phyloP scores from a whole-genome alignment of 441 rosid species.

The Adansonia grandidieri region DNA sequence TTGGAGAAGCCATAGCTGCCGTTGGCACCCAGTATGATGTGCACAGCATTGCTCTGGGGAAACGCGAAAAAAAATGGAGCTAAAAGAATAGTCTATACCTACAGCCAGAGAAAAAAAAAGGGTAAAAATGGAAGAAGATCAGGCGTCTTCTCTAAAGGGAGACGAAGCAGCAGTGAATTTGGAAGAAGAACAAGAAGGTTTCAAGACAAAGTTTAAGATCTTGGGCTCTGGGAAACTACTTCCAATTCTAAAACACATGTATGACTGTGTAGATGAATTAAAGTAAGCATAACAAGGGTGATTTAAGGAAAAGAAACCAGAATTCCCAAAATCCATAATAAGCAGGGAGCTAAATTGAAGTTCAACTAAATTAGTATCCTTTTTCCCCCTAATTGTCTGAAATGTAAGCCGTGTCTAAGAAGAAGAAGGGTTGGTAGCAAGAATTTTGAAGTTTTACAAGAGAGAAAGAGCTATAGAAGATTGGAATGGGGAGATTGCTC shows the following conservation, averaged over 20 bases:
- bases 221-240: conserved; percentile 52
- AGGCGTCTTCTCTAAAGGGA: conserved; percentile 25
- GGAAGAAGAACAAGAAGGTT: conserved; percentile 26
- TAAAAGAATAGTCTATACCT: not conserved
- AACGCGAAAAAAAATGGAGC: conserved; percentile 11
- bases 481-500: not conserved
- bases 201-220: conserved; percentile 32
- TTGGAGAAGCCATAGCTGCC: conserved; percentile 38
- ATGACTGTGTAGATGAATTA: conserved; percentile 14
- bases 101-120: conserved; percentile 20
- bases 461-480: not conserved
- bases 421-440: not conserved
- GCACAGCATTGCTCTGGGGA: conserved; percentile 31
- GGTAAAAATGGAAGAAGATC: conserved; percentile 25
- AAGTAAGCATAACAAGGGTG: conserved; percentile 19
- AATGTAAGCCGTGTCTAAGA: not conserved
- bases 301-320: conserved; percentile 36
- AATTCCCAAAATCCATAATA: conserved; percentile 58
- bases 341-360: not conserved
- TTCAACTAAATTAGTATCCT: not conserved
- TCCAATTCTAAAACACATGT: conserved; percentile 38
- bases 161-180: conserved; percentile 18
- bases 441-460: not conserved
- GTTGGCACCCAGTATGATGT: conserved; percentile 29
- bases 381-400: not conserved